Percentiles rank a stretch among this genome's conserved stretches.
Conservation (phyloP, 768 basidiomycete genomes). For the Artomyces pyxidatus region DNA sequence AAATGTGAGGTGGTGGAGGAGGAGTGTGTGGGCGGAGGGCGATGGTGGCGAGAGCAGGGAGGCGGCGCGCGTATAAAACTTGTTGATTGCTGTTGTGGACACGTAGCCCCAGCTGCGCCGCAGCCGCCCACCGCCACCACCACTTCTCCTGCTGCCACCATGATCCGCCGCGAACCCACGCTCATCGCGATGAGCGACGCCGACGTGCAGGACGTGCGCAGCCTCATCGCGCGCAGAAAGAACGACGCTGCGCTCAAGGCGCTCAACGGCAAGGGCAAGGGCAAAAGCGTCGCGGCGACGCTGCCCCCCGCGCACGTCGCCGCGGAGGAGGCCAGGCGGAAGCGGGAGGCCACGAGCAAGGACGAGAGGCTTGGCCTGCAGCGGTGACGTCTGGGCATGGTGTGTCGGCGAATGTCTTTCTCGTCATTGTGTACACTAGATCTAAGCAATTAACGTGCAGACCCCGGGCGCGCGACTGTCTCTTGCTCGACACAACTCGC, state of each 20-base stretch:
- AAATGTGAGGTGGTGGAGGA: background rate
- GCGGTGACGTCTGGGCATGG: background rate
- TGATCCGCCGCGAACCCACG: constrained; percentile 76
- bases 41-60: constrained; percentile 2
- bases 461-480: no score
- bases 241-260: constrained; percentile 12
- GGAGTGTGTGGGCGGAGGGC: constrained; percentile 1
- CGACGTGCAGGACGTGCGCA: constrained; percentile 74
- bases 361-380: constrained; percentile 27
- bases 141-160: constrained; percentile 11
- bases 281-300: constrained; percentile 1
- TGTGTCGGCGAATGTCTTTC: background rate
- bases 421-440: no score
- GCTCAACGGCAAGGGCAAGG: constrained; percentile 6
- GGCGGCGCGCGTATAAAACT: background rate
- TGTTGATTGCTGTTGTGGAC: constrained; percentile 10
- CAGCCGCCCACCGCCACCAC: constrained; percentile 1
- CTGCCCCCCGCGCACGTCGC: constrained; percentile 17
- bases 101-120: no score
- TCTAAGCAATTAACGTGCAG: no score
- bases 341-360: constrained; percentile 26
- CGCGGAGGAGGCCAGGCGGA: constrained; percentile 27
- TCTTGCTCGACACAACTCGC: no score
- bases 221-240: constrained; percentile 36
- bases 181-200: constrained; percentile 67